Conservation (phyloP, 495 filamentous ascomycete genomes). For the Oleoguttula mirabilis region DNA sequence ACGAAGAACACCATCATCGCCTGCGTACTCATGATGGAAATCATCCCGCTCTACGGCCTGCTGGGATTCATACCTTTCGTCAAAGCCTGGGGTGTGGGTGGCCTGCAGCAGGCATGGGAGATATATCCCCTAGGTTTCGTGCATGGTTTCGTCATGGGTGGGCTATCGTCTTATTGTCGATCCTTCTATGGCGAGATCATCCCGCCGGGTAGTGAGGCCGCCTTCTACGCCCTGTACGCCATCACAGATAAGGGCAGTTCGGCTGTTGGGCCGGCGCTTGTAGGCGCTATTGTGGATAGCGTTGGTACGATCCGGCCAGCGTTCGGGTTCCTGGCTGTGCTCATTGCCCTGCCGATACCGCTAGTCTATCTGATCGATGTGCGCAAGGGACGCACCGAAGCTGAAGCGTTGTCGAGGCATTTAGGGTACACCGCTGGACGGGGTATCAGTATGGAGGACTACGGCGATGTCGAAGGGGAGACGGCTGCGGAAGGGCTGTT, state of each 20-base stretch:
- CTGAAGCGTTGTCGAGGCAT: conserved; percentile 10
- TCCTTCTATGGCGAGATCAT: conserved; percentile 24
- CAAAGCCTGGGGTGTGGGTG: conserved; percentile 17
- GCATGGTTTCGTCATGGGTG: conserved; percentile 26
- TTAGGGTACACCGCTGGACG: not conserved
- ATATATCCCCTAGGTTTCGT: conserved; percentile 26
- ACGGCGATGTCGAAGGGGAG: not conserved
- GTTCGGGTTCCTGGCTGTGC: conserved; percentile 26
- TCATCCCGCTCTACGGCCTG: conserved; percentile 27
- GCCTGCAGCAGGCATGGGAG: conserved; percentile 26
- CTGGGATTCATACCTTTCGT: conserved; percentile 25
- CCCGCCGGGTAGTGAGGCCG: conserved; percentile 26
- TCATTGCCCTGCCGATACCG: conserved; percentile 20
- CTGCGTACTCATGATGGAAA: conserved; percentile 22
- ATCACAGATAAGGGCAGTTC: conserved; percentile 28
- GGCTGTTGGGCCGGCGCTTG: conserved; percentile 25
- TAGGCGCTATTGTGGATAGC: conserved; percentile 24
- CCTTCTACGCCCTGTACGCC: conserved; percentile 28
- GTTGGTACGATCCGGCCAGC: conserved; percentile 25
- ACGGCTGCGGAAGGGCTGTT: not conserved
- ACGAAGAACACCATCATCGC: conserved; percentile 18
- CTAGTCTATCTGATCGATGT: conserved; percentile 25
- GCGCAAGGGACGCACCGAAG: conserved; percentile 23
- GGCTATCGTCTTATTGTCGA: conserved; percentile 23
- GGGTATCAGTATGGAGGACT: conserved; percentile 1